These are phyloP conservation scores for Aspergillus persii DNA, from an alignment of 2,329 filamentous ascomycete genomes.

Conservation along the genomic window DNA sequence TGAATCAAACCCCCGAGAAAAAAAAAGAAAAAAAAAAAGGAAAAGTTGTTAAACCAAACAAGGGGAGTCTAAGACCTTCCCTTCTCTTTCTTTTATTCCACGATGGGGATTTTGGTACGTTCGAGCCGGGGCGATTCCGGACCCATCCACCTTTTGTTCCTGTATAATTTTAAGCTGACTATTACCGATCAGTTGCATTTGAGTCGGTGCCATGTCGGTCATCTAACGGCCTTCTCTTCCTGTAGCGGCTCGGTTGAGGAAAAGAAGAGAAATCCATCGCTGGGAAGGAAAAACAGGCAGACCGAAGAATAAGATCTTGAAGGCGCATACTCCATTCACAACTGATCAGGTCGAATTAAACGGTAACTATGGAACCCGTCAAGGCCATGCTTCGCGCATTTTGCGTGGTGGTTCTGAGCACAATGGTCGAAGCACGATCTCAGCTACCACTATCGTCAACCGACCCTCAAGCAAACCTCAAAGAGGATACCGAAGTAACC, in stretches of 20 bases:
- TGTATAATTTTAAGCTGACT: too few species aligned
- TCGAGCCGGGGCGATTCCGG: too few species aligned
- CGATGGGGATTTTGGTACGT: neutral
- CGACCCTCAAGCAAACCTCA: conserved; percentile 14
- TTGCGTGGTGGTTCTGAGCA: neutral
- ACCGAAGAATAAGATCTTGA: too few species aligned
- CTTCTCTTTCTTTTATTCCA: neutral
- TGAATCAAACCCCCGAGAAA: neutral
- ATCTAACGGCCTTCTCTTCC: neutral
- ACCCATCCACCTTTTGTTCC: too few species aligned
- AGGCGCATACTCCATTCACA: too few species aligned
- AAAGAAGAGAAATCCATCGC: too few species aligned
- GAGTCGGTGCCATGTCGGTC: too few species aligned
- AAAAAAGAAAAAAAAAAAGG: neutral
- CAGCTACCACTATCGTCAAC: conserved; percentile 9
- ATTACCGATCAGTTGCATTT: too few species aligned
- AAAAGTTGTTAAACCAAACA: neutral
- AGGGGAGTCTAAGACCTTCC: neutral
- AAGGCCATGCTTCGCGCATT: neutral
- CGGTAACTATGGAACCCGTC: neutral
- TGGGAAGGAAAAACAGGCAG: too few species aligned
- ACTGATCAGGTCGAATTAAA: neutral
- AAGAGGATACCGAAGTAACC: conserved; percentile 19
- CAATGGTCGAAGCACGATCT: conserved; percentile 10
- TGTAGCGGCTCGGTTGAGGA: too few species aligned